Evolutionary conservation across 257 asterid species (phyloP).

Genomic region (Anisodus tanguticus): DNA sequence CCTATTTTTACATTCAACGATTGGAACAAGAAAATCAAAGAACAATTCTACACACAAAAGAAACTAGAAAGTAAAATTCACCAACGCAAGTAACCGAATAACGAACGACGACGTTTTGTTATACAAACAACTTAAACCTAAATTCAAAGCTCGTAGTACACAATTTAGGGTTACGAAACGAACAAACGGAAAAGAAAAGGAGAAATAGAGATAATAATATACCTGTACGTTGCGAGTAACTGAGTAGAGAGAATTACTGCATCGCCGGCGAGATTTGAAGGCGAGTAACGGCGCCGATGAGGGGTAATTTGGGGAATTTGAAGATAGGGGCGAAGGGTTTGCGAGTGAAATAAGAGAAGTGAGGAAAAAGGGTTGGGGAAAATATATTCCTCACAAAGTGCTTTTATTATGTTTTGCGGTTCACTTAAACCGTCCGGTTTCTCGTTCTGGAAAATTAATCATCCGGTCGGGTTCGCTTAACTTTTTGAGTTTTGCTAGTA

Average conservation of each 20-base stretch:
- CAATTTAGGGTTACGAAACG: conserved; percentile 6
- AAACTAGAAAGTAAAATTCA: no score
- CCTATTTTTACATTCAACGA: background rate
- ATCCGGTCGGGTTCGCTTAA: background rate
- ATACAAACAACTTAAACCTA: background rate
- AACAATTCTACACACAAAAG: background rate
- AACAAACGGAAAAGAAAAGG: no score
- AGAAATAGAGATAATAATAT: no score
- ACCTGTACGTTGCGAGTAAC: no score
- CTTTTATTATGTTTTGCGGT: background rate
- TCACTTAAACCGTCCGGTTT: background rate
- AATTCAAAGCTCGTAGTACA: background rate
- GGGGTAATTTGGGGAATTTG: background rate
- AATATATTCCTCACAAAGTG: background rate
- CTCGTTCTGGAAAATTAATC: background rate
- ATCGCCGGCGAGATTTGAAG: conserved; percentile 7
- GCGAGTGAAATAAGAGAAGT: background rate
- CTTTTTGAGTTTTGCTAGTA: background rate
- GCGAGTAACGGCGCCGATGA: conserved; percentile 15
- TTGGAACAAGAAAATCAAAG: no score
- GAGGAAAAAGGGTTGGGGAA: background rate
- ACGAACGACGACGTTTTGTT: no score
- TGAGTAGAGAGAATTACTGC: background rate
- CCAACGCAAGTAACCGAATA: background rate
- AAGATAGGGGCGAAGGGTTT: conserved; percentile 10